Conservation (phyloP, 2,329 filamentous ascomycete genomes). For the Magnaporthiopsis poae region DNA sequence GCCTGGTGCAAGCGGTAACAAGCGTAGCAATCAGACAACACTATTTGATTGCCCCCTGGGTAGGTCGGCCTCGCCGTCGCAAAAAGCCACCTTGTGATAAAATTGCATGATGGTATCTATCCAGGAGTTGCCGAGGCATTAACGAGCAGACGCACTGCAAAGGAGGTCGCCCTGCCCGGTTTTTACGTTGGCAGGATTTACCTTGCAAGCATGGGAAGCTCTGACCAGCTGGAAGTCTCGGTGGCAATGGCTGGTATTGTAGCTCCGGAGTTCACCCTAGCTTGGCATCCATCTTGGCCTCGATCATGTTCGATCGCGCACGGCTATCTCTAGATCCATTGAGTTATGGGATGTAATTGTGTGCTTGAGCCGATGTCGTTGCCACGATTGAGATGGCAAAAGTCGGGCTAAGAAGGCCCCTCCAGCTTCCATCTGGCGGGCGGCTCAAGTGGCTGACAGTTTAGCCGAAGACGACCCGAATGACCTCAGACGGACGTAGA, state of each 20-base stretch:
- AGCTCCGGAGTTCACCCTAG: neutral
- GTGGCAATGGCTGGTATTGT: no score
- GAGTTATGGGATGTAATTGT: neutral
- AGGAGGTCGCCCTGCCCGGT: neutral
- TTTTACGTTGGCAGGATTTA: neutral
- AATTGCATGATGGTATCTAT: neutral
- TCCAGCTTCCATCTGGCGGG: neutral
- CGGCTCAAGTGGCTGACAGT: neutral
- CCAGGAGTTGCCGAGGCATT: neutral
- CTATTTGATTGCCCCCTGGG: neutral
- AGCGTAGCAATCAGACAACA: neutral
- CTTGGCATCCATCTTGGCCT: neutral
- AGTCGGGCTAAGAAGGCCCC: neutral
- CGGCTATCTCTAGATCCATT: neutral
- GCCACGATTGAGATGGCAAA: neutral
- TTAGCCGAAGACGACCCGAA: conserved; percentile 1
- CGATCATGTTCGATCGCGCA: neutral
- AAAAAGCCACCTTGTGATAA: neutral
- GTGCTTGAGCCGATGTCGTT: neutral
- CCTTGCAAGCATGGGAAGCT: neutral
- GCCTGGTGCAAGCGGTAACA: neutral
- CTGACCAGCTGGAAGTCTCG: no score
- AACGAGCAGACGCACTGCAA: neutral
- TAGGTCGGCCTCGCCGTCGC: neutral
- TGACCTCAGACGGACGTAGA: neutral